These are phyloP conservation scores for Rhizopogon rudus DNA, from an alignment of 768 basidiomycete genomes.

Conservation along the genomic window DNA sequence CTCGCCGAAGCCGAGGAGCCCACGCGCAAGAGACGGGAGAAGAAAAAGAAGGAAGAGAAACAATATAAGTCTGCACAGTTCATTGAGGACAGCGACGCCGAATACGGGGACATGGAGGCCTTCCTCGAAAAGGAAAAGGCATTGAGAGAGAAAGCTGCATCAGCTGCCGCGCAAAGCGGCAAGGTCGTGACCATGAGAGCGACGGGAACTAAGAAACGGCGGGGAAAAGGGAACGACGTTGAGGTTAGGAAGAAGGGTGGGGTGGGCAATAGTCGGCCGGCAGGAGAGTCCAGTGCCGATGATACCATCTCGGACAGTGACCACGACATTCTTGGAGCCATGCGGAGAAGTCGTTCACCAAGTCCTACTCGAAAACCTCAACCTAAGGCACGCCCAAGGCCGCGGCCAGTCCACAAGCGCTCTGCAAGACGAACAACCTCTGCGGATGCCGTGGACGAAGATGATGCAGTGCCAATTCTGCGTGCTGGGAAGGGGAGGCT, in stretches of 20 bases:
- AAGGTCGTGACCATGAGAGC: constrained; percentile 39
- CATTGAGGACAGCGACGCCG: constrained; percentile 87
- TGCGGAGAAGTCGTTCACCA: constrained; percentile 23
- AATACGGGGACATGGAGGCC: constrained; percentile 72
- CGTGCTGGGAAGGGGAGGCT: constrained; percentile 22
- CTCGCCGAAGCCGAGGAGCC: constrained; percentile 30
- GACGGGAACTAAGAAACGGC: constrained; percentile 56
- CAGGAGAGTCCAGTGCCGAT: constrained; percentile 22
- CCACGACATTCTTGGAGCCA: constrained; percentile 16
- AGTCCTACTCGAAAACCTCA: constrained; percentile 14
- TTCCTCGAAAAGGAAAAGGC: constrained; percentile 76
- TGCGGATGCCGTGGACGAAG: background rate
- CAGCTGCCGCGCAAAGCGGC: constrained; percentile 39
- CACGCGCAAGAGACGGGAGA: constrained; percentile 35
- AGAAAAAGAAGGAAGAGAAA: constrained; percentile 63
- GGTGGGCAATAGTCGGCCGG: constrained; percentile 25
- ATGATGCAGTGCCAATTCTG: background rate
- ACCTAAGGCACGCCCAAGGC: constrained; percentile 26
- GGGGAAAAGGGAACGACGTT: constrained; percentile 37
- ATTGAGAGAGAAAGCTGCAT: constrained; percentile 49
- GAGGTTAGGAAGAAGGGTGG: constrained; percentile 38
- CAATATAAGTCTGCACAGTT: constrained; percentile 86
- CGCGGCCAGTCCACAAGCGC: constrained; percentile 37
- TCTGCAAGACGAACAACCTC: background rate
- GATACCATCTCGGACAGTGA: constrained; percentile 16